Conservation (phyloP, 2,329 filamentous ascomycete genomes). For the Colletotrichum lini region DNA sequence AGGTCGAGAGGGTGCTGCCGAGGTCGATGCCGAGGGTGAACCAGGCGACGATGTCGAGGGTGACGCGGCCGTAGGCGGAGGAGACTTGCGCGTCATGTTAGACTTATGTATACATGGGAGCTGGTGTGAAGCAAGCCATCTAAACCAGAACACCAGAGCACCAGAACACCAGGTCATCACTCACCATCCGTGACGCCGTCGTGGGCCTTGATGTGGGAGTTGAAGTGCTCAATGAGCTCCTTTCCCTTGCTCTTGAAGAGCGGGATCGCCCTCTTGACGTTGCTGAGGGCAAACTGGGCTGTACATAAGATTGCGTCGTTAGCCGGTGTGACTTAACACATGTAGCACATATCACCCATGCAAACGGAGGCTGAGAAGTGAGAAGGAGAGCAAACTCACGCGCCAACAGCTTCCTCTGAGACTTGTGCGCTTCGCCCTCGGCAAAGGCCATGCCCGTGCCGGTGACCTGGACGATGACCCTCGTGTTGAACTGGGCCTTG, state of each 20-base stretch:
- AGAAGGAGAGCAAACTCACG: conserved; percentile 30
- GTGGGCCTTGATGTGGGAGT: conserved; percentile 43
- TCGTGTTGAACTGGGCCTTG: conserved; percentile 49
- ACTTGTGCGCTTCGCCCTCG: conserved; percentile 53
- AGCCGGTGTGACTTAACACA: not conserved
- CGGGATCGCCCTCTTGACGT: conserved; percentile 53
- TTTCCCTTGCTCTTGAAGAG: conserved; percentile 53
- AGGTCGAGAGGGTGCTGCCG: conserved; percentile 46
- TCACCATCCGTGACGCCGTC: conserved; percentile 37
- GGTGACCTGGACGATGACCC: conserved; percentile 46
- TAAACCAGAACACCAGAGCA: too few species aligned
- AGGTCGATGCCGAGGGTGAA: conserved; percentile 53
- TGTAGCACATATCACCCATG: too few species aligned
- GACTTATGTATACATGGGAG: too few species aligned
- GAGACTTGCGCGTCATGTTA: conserved; percentile 11
- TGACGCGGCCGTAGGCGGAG: conserved; percentile 49
- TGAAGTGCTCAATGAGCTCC: conserved; percentile 47
- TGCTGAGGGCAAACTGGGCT: conserved; percentile 50
- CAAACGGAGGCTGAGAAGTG: too few species aligned
- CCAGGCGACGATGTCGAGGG: conserved; percentile 55
- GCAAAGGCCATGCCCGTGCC: conserved; percentile 53
- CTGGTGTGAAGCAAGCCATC: not conserved
- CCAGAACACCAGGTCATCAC: not conserved
- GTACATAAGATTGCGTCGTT: not conserved
- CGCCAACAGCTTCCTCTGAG: conserved; percentile 53